Base-by-base conservation (phyloP, 2,329 filamentous ascomycete species). In the Fusarium robinianum region DNA sequence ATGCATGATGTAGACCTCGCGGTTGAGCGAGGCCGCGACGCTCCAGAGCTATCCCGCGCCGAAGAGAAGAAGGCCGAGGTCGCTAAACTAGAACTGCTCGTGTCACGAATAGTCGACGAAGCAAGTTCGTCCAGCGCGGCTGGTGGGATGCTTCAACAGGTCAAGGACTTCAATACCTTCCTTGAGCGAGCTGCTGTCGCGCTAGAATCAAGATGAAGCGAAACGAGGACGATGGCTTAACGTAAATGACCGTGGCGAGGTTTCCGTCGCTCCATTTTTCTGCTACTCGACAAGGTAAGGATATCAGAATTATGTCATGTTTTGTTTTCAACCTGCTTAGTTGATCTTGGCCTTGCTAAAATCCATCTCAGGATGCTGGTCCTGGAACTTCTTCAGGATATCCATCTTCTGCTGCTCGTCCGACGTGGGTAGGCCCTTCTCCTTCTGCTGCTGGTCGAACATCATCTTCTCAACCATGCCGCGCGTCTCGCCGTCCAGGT, bases 381-480 rank as follows among this genome's bases (percentile, higher is more conserved):
- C 76, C 80, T 96, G 87, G 73, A 99, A 97, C 75, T 95, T 90
- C 73, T 88, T 87, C 66, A 99, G 73, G 61, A 99, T 85, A 42
- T 99, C 92, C 65, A 84, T 72, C 80, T 97, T 97, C 78, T 91
- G 89, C 79, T 95, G 85, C 75, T 99, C 94, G 58, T 97, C 94
- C 56, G 89, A 95, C 9, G 86, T 90, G 32, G 90, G 89, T 69
- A 87, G 79, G 5, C 94, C 94, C 70, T 80, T 76, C 75, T 97
- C 91, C 82, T 99, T 99, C 75, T 97, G 91, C 57, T 88, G 79
- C 78, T 99, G 94, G 74, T 99, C 94, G 63, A 81, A 99, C 94
- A 99, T 99, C 94, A 99, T 99, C 82, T 99, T 99, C 83, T 99
- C 94, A 30, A 99, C 94, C 92, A 99, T 97, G 46, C 84, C 81